Evolutionary conservation across 2,329 filamentous ascomycete species (phyloP).

Genomic region (Aspergillus transmontanensis): DNA sequence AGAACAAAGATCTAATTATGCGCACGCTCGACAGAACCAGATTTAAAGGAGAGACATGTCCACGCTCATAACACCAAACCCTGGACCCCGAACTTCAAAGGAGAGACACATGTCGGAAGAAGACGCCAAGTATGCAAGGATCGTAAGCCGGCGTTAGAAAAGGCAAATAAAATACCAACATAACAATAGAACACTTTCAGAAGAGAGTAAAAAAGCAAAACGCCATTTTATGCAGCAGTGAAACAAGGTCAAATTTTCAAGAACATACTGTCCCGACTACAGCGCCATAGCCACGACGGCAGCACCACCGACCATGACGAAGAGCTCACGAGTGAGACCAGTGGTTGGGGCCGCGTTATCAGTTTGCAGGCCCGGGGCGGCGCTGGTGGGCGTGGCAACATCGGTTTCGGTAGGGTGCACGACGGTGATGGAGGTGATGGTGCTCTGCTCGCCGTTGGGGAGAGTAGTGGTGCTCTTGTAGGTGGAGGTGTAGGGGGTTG

Average conservation of each 20-base stretch:
- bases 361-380: constrained; percentile 44
- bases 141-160: constrained; percentile 6
- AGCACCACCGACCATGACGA: constrained; percentile 45
- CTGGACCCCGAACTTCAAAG: constrained; percentile 1
- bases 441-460: constrained; percentile 44
- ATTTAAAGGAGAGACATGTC: constrained; percentile 7
- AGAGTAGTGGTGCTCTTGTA: constrained; percentile 45
- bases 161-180: neutral
- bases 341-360: constrained; percentile 34
- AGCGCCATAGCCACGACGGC: constrained; percentile 42
- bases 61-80: neutral
- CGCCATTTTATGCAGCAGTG: constrained; percentile 2
- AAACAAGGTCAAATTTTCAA: neutral
- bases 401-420: constrained; percentile 40
- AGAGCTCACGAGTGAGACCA: constrained; percentile 36
- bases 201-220: neutral
- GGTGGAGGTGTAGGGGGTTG: constrained; percentile 42
- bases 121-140: constrained; percentile 8
- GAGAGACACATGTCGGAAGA: constrained; percentile 8
- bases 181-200: neutral
- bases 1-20: neutral
- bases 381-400: constrained; percentile 26
- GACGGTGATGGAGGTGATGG: constrained; percentile 49
- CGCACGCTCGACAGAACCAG: neutral
- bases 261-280: constrained; percentile 19